Base-by-base conservation (phyloP, 805 yeast species). In the Candida ponderosae region DNA sequence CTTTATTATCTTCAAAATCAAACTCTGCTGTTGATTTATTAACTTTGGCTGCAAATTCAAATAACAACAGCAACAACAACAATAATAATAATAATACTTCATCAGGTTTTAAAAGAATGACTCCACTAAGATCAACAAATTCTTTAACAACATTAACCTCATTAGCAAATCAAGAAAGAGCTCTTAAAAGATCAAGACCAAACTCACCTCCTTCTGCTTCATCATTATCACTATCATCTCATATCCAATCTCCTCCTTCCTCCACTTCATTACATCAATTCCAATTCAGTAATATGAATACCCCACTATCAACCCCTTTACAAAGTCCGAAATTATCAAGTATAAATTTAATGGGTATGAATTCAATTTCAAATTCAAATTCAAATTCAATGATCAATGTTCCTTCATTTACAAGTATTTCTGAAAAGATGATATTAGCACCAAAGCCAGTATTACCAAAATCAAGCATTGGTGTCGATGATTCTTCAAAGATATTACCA, bases 281-380 rank as follows among this genome's bases (percentile, higher is more conserved):
- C 40, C 51, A 47, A 11, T 21, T 52, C 4, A 58, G 55, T 36
- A 74, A 68, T 13, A 11, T 24, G n/a, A 24, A 24, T 24, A 71
- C 76, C 6, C 76, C 76, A 10, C 45, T 70, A 30, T 70, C 66
- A 40, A 71, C 76, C 0, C 74, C 74, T 13, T 47, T 62, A 21
- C 75, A 71, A 38, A 63, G 72, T 33, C 76, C 76, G n/a, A 68
- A 57, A 33, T 45, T 70, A 32, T 24, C 28, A 11, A 11, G n/a
- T 24, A n/a, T 24, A 13, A 24, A 24, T 24, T 24, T 24, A 13
- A 13, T 24, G n/a, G 14, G 6, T 24, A 6, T 24, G 6, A 24
- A 9, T 24, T n/a, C n/a, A n/a, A n/a, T n/a, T n/a, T n/a, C n/a
- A n/a, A n/a, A n/a, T n/a, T n/a, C n/a, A n/a, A n/a, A n/a, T n/a